Percentiles rank a stretch among this genome's conserved stretches.
Conservation (phyloP, 177 flowering plant genomes). For the Tripterygium wilfordii region DNA sequence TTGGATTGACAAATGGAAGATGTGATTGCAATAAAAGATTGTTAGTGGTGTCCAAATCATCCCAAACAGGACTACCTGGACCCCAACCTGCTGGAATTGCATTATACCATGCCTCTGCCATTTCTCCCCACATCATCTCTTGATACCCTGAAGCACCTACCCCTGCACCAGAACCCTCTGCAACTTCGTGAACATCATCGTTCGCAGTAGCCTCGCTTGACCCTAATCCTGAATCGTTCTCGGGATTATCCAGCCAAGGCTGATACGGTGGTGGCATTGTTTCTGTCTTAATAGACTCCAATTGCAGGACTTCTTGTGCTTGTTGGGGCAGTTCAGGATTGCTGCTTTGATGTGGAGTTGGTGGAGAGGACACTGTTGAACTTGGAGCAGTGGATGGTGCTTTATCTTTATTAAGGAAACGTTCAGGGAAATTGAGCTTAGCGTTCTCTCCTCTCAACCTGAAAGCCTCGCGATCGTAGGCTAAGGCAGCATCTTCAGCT, state of each 20-base stretch:
- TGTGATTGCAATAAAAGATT: constrained; percentile 42
- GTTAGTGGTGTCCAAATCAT: constrained; percentile 53
- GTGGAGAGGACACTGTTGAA: constrained; percentile 26
- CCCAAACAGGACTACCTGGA: constrained; percentile 88
- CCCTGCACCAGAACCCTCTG: constrained; percentile 8
- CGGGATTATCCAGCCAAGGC: constrained; percentile 16
- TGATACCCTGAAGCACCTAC: constrained; percentile 21
- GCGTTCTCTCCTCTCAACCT: constrained; percentile 85
- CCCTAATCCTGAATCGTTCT: constrained; percentile 27
- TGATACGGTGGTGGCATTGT: constrained; percentile 10
- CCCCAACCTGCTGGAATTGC: constrained; percentile 79
- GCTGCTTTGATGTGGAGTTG: constrained; percentile 14
- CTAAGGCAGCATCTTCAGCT: constrained; percentile 92
- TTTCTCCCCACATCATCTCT: constrained; percentile 59
- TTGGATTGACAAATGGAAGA: constrained; percentile 18
- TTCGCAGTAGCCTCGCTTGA: constrained; percentile 23
- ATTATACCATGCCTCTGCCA: constrained; percentile 75
- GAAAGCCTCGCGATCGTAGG: constrained; percentile 90
- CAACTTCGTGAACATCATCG: constrained; percentile 14
- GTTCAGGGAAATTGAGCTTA: constrained; percentile 86
- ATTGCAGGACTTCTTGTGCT: constrained; percentile 9
- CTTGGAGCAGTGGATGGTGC: constrained; percentile 16
- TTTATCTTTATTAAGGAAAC: constrained; percentile 44
- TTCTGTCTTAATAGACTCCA: constrained; percentile 5
- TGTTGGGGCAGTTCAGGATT: constrained; percentile 4